Conservation (phyloP, 164 flowering plant species). For the Warburgia ugandensis region DNA sequence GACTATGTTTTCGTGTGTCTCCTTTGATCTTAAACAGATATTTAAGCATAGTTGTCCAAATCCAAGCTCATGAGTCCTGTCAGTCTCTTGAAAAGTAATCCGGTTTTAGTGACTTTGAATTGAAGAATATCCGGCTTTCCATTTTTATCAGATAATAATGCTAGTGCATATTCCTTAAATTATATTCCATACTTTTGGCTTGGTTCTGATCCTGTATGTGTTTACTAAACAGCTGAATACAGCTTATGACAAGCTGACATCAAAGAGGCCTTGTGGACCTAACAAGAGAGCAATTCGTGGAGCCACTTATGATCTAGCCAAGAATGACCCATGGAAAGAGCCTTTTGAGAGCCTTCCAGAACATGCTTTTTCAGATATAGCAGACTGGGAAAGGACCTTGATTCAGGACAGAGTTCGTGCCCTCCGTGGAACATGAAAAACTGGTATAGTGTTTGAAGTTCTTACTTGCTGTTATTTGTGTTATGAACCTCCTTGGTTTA, state of each 20-base stretch:
- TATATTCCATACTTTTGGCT: neutral
- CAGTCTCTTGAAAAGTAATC: too few relatives aligned
- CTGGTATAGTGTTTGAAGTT: constrained; percentile 6
- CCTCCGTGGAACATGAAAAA: constrained; percentile 57
- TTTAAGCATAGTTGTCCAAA: too few relatives aligned
- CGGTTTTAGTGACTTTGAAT: too few relatives aligned
- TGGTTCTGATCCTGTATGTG: constrained; percentile 7
- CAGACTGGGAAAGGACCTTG: constrained; percentile 85
- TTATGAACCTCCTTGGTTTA: too few relatives aligned
- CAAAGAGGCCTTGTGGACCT: constrained; percentile 91
- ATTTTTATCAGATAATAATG: too few relatives aligned
- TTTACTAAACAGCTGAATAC: constrained; percentile 46
- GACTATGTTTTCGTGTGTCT: too few relatives aligned
- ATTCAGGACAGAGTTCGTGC: constrained; percentile 72
- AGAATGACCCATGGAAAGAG: constrained; percentile 82
- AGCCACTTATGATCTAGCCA: constrained; percentile 85
- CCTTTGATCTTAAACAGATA: too few relatives aligned
- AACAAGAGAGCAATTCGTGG: constrained; percentile 74
- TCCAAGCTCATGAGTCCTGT: too few relatives aligned
- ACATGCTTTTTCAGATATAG: constrained; percentile 61
- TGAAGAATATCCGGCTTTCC: neutral
- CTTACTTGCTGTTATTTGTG: too few relatives aligned
- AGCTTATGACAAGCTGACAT: constrained; percentile 58
- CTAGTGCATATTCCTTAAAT: neutral
- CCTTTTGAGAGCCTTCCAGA: constrained; percentile 82